Percentiles rank a stretch among this genome's conserved stretches.
phyloP scores from a whole-genome alignment of 164 flowering plant species.

The Taxillus chinensis region DNA sequence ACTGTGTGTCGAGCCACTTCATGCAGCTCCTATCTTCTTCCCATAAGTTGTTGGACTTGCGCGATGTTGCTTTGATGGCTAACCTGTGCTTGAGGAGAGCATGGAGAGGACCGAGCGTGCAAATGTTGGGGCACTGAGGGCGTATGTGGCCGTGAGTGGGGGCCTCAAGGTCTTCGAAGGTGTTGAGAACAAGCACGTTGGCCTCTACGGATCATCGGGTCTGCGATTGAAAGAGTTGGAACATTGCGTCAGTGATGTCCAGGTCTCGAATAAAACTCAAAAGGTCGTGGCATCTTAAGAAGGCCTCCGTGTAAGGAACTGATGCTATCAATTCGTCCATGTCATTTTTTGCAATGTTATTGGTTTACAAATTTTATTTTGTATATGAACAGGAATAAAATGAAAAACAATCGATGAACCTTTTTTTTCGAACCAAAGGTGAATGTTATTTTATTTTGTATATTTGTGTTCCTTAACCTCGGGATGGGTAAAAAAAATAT shows the following conservation, averaged over 20 bases:
- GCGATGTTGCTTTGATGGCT: not conserved
- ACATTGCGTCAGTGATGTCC: not conserved
- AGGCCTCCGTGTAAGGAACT: conserved; percentile 9
- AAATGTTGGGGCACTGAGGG: conserved; percentile 9
- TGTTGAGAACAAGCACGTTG: conserved; percentile 19
- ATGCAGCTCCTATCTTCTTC: conserved; percentile 14
- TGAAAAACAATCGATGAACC: no score
- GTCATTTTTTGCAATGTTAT: conserved; percentile 2
- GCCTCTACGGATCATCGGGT: conserved; percentile 8
- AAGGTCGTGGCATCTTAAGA: conserved; percentile 19
- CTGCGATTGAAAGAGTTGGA: conserved; percentile 8
- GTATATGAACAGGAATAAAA: no score
- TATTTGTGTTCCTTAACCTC: no score
- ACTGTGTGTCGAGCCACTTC: conserved; percentile 13
- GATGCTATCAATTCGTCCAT: conserved; percentile 9
- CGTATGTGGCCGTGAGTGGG: conserved; percentile 15
- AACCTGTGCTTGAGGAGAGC: conserved; percentile 9
- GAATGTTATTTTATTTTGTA: no score
- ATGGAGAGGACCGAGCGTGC: conserved; percentile 23
- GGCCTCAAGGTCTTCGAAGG: conserved; percentile 20
- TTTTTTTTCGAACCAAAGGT: no score
- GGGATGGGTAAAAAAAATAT: no score
- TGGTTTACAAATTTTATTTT: no score
- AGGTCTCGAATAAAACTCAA: conserved; percentile 12
- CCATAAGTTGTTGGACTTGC: conserved; percentile 4